Base-by-base conservation (phyloP, 805 yeast genomes). In the Millerozyma acaciae region DNA sequence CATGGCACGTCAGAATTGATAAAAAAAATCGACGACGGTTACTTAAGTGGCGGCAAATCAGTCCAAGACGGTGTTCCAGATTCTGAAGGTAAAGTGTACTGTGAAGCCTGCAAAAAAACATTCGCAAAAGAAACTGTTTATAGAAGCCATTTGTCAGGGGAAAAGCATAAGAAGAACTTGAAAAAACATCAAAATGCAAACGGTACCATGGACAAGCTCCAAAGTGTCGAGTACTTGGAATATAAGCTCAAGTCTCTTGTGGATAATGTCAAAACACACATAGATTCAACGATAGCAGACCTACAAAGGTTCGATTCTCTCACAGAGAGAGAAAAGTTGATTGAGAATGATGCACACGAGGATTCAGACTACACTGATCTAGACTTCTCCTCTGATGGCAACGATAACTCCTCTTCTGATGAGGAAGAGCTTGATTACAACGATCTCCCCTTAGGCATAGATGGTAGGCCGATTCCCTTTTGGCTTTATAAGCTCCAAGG, bases 401-500 rank as follows among this genome's bases (percentile, higher is more conserved):
- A 50, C 14, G 55, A 46, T 2, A 48, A 45, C 10, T 56, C 47
- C 1, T 32, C 40, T 15, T 42, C 49, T 14, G 57, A 51, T 9
- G 64, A 57, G 5, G 26, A 23, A n/a, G 55, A 53, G 21, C 62
- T 49, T 6, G 70, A 70, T 39, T 77, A 80, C 13, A 62, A 75
- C 35, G 75, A 80, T 35, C 55, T 85, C 35, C 95, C 96, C 0
- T 33, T 85, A 0, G 97, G 95, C 0, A 73, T 84, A 13, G 97
- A 89, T 57, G 97, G 97, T 0, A 73, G 71, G 25, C 97, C 97
- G 1, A 86, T 93, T 18, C 98, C 98, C 2, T 77, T 70, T 34
- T 93, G 98, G 98, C 65, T 93, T 18, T 89, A 78, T 68, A 93
- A 89, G 55, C 64, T 89, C 28, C 88, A 87, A 48, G 98, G 98